Percentiles rank a stretch among this genome's conserved stretches.
Conservation (phyloP, 495 filamentous ascomycete genomes). For the Aspergillus egyptiacus region DNA sequence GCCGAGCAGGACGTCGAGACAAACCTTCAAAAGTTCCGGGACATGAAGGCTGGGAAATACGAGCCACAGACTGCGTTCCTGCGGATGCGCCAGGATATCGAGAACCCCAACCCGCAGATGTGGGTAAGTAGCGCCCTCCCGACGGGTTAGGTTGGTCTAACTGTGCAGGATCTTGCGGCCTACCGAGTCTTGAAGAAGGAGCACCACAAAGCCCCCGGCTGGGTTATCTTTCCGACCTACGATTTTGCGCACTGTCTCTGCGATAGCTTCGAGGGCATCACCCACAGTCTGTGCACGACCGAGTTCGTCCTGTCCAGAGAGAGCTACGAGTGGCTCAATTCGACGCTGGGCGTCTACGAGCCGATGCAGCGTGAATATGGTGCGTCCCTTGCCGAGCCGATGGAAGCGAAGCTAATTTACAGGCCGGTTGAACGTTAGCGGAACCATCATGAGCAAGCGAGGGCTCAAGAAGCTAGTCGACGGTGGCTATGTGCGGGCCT, state of each 20-base stretch:
- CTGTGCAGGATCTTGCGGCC: slow-evolving; percentile 52
- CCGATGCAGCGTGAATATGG: slow-evolving; percentile 82
- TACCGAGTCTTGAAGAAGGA: slow-evolving; percentile 66
- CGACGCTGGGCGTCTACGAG: slow-evolving; percentile 67
- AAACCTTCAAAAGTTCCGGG: slow-evolving; percentile 75
- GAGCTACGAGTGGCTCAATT: slow-evolving; percentile 85
- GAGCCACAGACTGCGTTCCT: slow-evolving; percentile 80
- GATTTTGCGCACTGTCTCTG: slow-evolving; percentile 82
- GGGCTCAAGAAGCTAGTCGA: slow-evolving; percentile 73
- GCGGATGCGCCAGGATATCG: slow-evolving; percentile 73
- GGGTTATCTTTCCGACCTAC: slow-evolving; percentile 86
- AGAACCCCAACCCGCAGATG: slow-evolving; percentile 62
- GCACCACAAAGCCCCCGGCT: slow-evolving; percentile 63
- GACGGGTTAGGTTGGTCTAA: not conserved
- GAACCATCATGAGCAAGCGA: slow-evolving; percentile 79
- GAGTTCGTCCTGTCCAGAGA: slow-evolving; percentile 72
- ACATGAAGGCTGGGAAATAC: slow-evolving; percentile 89
- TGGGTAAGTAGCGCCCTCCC: slow-evolving; percentile 20
- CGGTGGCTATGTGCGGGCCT: slow-evolving; percentile 65
- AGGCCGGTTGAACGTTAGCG: slow-evolving; percentile 65
- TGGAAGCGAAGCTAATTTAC: not conserved
- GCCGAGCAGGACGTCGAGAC: slow-evolving; percentile 47
- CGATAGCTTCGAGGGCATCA: slow-evolving; percentile 82
- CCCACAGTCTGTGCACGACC: slow-evolving; percentile 83
- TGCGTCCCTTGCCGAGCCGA: not conserved